Evolutionary conservation across 2,329 filamentous ascomycete species (phyloP), one percentile per base, ranked within the genome.

Genomic region (Hymenoscyphus fraxineus): DNA sequence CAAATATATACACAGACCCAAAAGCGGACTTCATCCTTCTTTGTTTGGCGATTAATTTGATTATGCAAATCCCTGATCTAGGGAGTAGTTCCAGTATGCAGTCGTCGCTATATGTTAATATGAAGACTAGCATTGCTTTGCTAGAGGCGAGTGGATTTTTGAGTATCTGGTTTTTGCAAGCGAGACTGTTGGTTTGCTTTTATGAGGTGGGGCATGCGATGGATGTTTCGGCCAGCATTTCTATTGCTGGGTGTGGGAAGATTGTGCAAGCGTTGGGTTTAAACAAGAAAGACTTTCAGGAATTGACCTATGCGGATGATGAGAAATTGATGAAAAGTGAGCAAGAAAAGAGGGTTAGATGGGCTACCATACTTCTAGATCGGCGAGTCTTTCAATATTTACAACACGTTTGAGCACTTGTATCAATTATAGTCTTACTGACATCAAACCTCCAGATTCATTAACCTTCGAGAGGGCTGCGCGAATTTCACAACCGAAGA

Each of bases 171-270:
- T n/a, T 54, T 4, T 16, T 67, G 15, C 60, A 67, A 16, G 35
- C 54, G 15, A 44, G 62, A 32, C 6, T 64, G 27, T 55, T 66
- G 5, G 40, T 67, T 39, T 41, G 59, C 6, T 63, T 67, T 44
- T 67, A 67, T 51, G 60, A 67, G 56, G 62, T 66, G 13, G 62
- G 66, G 12, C 57, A 66, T 63, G 61, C 59, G 13, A 61, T 67
- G 35, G 47, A 60, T n/a, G 32, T 35, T 2, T 41, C 58, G n/a
- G 59, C 59, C 2, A 62, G 19, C 22, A 59, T 62, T 19, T 64
- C 61, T 12, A 44, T 65, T 38, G 58, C 41, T 12, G 63, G 38
- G 27, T 67, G 58, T 41, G 61, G 58, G 15, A 61, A 56, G 55
- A 51, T 58, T 32, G 54, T 59, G 15, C 41, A 56, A 16, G 27